A percentile compares a stretch with the other conserved stretches of the same genome.
Conservation (phyloP, 768 basidiomycete species). For the Serpula lacrymans region DNA sequence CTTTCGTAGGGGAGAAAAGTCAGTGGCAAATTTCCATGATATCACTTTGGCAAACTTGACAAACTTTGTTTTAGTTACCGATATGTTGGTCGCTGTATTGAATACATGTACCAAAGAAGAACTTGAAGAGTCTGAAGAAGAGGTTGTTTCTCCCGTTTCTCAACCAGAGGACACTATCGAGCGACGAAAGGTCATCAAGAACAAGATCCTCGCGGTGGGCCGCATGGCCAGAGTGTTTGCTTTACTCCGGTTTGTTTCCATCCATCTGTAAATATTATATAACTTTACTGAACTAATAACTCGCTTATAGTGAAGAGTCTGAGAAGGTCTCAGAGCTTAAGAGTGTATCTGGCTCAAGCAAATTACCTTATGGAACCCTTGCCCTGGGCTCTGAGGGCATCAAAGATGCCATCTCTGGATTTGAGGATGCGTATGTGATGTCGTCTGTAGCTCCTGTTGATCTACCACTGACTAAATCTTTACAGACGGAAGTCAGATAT, state of each 20-base stretch:
- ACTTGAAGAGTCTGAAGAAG: conserved; percentile 73
- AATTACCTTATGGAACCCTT: conserved; percentile 79
- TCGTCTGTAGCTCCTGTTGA: neutral
- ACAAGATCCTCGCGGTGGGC: conserved; percentile 97
- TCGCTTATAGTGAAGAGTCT: conserved; percentile 78
- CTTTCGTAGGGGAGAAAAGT: conserved; percentile 98
- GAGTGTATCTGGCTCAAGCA: conserved; percentile 74
- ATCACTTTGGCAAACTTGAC: conserved; percentile 6
- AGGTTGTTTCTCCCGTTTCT: conserved; percentile 34
- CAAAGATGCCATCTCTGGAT: conserved; percentile 89
- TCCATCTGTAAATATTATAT: too few species aligned
- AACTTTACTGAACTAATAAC: neutral
- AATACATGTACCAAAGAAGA: conserved; percentile 97
- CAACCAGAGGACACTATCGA: conserved; percentile 54
- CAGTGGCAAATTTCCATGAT: neutral
- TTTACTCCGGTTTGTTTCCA: conserved; percentile 79
- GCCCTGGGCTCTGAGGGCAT: conserved; percentile 91
- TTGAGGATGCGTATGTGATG: conserved; percentile 87
- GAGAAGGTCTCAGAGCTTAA: conserved; percentile 98
- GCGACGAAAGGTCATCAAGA: conserved; percentile 90
- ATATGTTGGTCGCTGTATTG: conserved; percentile 96
- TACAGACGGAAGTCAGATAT: conserved; percentile 93
- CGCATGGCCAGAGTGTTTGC: conserved; percentile 96
- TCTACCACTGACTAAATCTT: neutral
- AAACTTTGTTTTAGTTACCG: conserved; percentile 64